Evolutionary conservation across 208 protist species (phyloP).

Genomic region (Leishmania martiniquensis): DNA sequence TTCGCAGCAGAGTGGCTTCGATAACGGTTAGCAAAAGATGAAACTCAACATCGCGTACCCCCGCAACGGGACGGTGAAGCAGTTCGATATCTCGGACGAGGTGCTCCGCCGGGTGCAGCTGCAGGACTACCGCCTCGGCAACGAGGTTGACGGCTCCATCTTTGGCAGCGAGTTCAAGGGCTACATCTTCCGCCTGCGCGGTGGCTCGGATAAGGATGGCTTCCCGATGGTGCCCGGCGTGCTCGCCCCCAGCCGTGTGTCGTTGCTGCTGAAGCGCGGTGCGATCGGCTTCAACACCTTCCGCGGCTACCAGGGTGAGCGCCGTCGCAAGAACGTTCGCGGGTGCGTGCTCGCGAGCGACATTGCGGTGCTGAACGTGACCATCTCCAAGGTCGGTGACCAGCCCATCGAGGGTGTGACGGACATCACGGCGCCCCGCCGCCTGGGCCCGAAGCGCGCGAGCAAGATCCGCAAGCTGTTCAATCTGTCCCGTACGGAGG

Average conservation of each 20-base stretch:
- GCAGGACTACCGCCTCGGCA: slow-evolving; percentile 86
- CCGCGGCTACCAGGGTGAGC: slow-evolving; percentile 95
- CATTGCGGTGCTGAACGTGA: slow-evolving; percentile 97
- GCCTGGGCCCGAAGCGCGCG: slow-evolving; percentile 99
- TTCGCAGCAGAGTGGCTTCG: slow-evolving; percentile 10
- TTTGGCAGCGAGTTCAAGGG: slow-evolving; percentile 89
- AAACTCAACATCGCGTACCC: slow-evolving; percentile 93
- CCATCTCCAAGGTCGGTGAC: slow-evolving; percentile 97
- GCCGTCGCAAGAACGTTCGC: slow-evolving; percentile 98
- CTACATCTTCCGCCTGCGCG: slow-evolving; percentile 99
- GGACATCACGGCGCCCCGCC: slow-evolving; percentile 94
- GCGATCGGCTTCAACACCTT: slow-evolving; percentile 92
- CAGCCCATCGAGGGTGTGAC: slow-evolving; percentile 97
- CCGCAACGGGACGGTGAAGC: slow-evolving; percentile 89
- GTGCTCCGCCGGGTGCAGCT: slow-evolving; percentile 82
- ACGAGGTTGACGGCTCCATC: slow-evolving; percentile 78
- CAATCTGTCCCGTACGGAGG: slow-evolving; percentile 96
- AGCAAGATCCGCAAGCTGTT: slow-evolving; percentile 99
- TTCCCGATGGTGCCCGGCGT: slow-evolving; percentile 99
- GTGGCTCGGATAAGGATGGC: slow-evolving; percentile 99
- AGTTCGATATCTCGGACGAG: slow-evolving; percentile 89
- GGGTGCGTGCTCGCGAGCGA: slow-evolving; percentile 98
- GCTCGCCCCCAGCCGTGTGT: slow-evolving; percentile 96
- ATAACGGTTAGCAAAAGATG: slow-evolving; percentile 51
- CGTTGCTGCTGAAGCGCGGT: slow-evolving; percentile 97